Base-by-base conservation (phyloP, 257 asterid species). In the Capsicum pubescens region DNA sequence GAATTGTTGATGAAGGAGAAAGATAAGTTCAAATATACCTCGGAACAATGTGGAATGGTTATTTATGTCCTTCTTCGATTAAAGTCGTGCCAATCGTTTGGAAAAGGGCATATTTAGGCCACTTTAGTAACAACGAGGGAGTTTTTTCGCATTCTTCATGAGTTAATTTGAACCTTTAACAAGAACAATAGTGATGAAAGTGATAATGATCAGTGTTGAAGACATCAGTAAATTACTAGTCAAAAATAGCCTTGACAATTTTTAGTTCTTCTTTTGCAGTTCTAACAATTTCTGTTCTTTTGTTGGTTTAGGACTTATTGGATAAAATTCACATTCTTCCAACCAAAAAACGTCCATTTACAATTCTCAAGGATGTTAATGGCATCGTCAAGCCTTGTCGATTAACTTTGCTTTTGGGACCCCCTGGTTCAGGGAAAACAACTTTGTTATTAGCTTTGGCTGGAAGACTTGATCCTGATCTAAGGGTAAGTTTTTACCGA, bases 351-450 rank as follows among this genome's bases (percentile, higher is more conserved):
- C 89, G 84, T 84, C 85, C 88, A 0, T 32, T 93, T 2, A 83
- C 91, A 6, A 93, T 93, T 52, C 92, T 93, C 17, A 84, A 79
- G 35, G 93, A 92, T 88, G 95, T 87, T 8, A 90, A 92, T 82
- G 97, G 95, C 67, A 87, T 90, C 46, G 86, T 93, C 86, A 93
- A 91, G 84, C 94, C 97, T 16, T 84, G 95, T 81, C 88, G 91
- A 82, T 84, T 93, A 93, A 92, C 94, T 48, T 84, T 93, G 79
- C 92, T 93, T 54, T 85, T 93, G 82, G 97, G 97, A 21, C 97
- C 97, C 83, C 97, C 97, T 0, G 86, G 92, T 82, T 92, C 95
- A 7, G 97, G 97, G 15, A 93, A 93, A 84, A 93, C 95, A 15
- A 90, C 94, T 3, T 89, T 91, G 72, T 82, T 93, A 88, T 61